Conservation (phyloP, 2,329 filamentous ascomycete genomes). For the Ophiostoma angusticollis region DNA sequence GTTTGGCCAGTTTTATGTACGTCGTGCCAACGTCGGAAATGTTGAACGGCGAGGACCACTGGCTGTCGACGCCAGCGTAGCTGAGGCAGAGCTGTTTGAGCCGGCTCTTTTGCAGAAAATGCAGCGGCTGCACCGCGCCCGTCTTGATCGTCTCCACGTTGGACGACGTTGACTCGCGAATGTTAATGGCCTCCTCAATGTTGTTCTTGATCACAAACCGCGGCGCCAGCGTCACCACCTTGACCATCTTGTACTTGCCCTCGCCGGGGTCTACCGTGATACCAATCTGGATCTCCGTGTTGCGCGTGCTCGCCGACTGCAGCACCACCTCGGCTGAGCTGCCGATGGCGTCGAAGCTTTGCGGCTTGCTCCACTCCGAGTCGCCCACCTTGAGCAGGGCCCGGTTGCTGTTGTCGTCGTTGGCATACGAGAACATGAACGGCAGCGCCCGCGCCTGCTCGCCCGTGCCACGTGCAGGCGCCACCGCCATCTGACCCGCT, state of each 20-base stretch:
- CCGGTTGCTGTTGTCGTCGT: conserved; percentile 81
- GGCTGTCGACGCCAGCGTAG: conserved; percentile 87
- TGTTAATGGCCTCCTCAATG: conserved; percentile 73
- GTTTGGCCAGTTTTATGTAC: conserved; percentile 86
- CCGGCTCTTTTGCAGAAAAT: conserved; percentile 73
- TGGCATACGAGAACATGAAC: conserved; percentile 91
- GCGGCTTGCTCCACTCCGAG: conserved; percentile 91
- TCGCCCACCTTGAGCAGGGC: conserved; percentile 78
- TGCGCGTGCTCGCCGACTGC: conserved; percentile 49
- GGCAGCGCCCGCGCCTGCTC: conserved; percentile 61
- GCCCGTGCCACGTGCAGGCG: conserved; percentile 18
- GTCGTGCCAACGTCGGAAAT: conserved; percentile 89
- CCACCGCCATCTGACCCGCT: conserved; percentile 58
- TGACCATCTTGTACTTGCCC: conserved; percentile 96
- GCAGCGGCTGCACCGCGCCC: conserved; percentile 71
- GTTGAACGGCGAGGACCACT: conserved; percentile 96
- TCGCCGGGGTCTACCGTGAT: conserved; percentile 82
- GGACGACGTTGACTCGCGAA: conserved; percentile 84
- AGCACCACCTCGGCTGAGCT: conserved; percentile 82
- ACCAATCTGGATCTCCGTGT: conserved; percentile 79
- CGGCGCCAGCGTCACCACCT: conserved; percentile 84
- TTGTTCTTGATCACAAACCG: conserved; percentile 92
- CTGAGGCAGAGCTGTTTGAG: conserved; percentile 87
- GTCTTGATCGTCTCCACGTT: conserved; percentile 65
- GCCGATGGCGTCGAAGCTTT: conserved; percentile 95